phyloP scores from a whole-genome alignment of 306 rosid species.

The Prunus armeniaca region DNA sequence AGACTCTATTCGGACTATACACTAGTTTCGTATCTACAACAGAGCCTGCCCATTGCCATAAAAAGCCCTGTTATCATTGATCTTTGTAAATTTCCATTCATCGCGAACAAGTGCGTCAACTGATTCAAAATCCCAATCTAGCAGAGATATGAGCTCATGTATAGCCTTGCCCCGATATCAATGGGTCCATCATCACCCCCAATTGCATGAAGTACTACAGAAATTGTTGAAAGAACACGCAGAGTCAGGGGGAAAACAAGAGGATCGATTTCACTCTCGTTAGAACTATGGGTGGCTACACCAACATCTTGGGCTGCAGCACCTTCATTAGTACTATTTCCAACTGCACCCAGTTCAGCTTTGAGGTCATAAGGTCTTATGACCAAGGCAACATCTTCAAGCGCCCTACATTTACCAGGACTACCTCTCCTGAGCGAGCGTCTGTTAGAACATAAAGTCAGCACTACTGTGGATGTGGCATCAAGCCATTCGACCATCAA shows the following conservation, averaged over 20 bases:
- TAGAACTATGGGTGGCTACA: constrained; percentile 18
- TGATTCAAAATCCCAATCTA: constrained; percentile 28
- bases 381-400: constrained; percentile 63
- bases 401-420: constrained; percentile 57
- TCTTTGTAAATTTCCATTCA: constrained; percentile 2
- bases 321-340: constrained; percentile 20
- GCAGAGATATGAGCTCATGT: constrained; percentile 65
- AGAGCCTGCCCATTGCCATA: constrained; percentile 1
- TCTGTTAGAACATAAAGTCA: constrained; percentile 47
- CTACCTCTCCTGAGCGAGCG: constrained; percentile 45
- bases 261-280: constrained; percentile 46
- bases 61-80: constrained; percentile 10
- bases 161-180: constrained; percentile 75
- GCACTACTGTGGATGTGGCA: constrained; percentile 77
- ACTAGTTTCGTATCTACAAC: constrained; percentile 36
- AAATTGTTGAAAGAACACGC: constrained; percentile 61
- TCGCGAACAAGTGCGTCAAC: constrained; percentile 2
- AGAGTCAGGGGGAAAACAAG: constrained; percentile 64
- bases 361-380: constrained; percentile 50
- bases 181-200: constrained; percentile 88
- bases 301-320: constrained; percentile 13
- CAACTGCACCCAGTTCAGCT: constrained; percentile 20
- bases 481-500: constrained; percentile 81
- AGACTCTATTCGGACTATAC: constrained; percentile 31
- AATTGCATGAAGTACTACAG: constrained; percentile 73